A percentile compares a stretch with the other conserved stretches of the same genome.
These are phyloP conservation scores for Aspergillus cavernicola DNA, from an alignment of 495 filamentous ascomycete species.

Conservation along the genomic window DNA sequence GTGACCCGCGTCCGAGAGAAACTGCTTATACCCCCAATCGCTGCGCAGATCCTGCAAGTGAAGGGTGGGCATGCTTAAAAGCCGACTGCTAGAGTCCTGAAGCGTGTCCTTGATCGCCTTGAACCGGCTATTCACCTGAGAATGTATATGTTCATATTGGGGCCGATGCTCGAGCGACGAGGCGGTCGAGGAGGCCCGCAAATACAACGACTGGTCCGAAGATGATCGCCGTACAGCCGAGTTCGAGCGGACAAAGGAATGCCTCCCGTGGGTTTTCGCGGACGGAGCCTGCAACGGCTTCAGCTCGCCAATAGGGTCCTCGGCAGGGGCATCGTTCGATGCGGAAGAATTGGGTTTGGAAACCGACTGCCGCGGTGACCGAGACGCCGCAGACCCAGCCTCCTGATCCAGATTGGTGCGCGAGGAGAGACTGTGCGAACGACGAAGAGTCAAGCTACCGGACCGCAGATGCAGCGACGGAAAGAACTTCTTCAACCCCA, in stretches of 20 bases:
- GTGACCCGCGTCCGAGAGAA: conserved; percentile 21
- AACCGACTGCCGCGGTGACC: conserved; percentile 9
- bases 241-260: conserved; percentile 32
- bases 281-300: conserved; percentile 22
- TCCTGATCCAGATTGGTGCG: conserved; percentile 14
- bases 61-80: conserved; percentile 58
- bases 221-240: conserved; percentile 55
- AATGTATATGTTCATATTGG: conserved; percentile 73
- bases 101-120: conserved; percentile 90
- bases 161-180: conserved; percentile 84
- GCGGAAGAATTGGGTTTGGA: conserved; percentile 1
- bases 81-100: conserved; percentile 71
- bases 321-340: conserved; percentile 5
- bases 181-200: conserved; percentile 61
- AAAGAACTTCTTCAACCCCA: conserved; percentile 35
- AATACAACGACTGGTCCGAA: conserved; percentile 72
- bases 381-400: background rate
- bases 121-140: conserved; percentile 76
- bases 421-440: conserved; percentile 27
- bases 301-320: conserved; percentile 27
- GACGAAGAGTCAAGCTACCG: conserved; percentile 18
- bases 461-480: conserved; percentile 45
- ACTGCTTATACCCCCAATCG: conserved; percentile 35
- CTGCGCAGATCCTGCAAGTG: conserved; percentile 49
- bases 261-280: conserved; percentile 28